Evolutionary conservation across 257 asterid genomes (phyloP).

Genomic region (Nyctanthes arbortristis): DNA sequence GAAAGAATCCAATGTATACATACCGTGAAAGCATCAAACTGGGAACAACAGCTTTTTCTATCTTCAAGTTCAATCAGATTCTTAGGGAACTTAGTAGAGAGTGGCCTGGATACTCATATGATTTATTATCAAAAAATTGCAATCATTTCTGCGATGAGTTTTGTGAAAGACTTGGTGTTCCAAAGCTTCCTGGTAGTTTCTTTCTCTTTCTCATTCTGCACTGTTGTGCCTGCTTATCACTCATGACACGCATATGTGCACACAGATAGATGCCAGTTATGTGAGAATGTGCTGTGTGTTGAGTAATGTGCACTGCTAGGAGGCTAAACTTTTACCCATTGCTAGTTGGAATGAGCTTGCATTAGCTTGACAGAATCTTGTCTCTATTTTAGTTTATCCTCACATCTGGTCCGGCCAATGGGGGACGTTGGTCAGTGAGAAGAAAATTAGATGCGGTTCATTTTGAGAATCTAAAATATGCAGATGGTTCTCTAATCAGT

Average conservation of each 20-base stretch:
- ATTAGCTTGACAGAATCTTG: no score
- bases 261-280: no score
- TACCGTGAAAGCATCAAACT: slow-evolving; percentile 75
- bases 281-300: no score
- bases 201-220: neutral
- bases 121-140: slow-evolving; percentile 87
- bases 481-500: no score
- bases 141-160: slow-evolving; percentile 96
- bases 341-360: no score
- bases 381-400: no score
- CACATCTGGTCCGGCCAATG: no score
- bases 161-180: slow-evolving; percentile 91
- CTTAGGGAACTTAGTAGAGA: slow-evolving; percentile 93
- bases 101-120: slow-evolving; percentile 93
- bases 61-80: slow-evolving; percentile 83
- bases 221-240: neutral
- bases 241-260: neutral
- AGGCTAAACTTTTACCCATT: no score
- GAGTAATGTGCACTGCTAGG: no score
- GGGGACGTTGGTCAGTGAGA: no score
- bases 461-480: no score
- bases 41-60: slow-evolving; percentile 66
- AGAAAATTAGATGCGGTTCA: no score
- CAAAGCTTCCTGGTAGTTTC: slow-evolving; percentile 86
- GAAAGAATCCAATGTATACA: slow-evolving; percentile 88